phyloP scores from a whole-genome alignment of 2,329 filamentous ascomycete genomes.

The Metarhizium humberi region DNA sequence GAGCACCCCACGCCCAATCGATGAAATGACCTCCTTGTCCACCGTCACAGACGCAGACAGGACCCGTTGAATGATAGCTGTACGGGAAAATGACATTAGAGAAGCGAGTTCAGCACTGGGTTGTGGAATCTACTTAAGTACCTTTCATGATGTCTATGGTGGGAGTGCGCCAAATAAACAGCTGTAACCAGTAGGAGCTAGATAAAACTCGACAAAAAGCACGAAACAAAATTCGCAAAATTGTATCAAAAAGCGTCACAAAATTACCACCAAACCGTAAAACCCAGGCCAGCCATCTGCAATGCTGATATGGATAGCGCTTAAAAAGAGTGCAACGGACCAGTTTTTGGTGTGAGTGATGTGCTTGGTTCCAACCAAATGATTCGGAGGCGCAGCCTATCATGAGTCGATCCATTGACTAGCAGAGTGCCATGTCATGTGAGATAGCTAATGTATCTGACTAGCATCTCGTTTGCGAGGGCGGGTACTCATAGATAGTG shows the following conservation, averaged over 20 bases:
- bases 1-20: constrained; percentile 81
- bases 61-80: constrained; percentile 88
- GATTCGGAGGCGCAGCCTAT: not conserved
- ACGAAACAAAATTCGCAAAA: not conserved
- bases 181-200: too few relatives aligned
- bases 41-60: constrained; percentile 94
- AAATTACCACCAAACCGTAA: too few relatives aligned
- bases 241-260: too few relatives aligned
- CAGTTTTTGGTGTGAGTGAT: not conserved
- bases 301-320: not conserved
- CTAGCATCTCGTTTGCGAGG: not conserved
- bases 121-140: not conserved
- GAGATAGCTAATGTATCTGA: constrained; percentile 7
- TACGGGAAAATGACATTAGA: not conserved
- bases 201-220: not conserved
- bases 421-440: constrained; percentile 9
- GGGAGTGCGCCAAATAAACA: too few relatives aligned
- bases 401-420: not conserved
- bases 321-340: not conserved
- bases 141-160: constrained; percentile 3
- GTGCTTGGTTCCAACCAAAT: not conserved
- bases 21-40: constrained; percentile 80
- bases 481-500: not conserved
- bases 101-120: not conserved
- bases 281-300: not conserved